Evolutionary conservation across 352 stramenopile genomes (phyloP).

Genomic region (Phytophthora crassamura): DNA sequence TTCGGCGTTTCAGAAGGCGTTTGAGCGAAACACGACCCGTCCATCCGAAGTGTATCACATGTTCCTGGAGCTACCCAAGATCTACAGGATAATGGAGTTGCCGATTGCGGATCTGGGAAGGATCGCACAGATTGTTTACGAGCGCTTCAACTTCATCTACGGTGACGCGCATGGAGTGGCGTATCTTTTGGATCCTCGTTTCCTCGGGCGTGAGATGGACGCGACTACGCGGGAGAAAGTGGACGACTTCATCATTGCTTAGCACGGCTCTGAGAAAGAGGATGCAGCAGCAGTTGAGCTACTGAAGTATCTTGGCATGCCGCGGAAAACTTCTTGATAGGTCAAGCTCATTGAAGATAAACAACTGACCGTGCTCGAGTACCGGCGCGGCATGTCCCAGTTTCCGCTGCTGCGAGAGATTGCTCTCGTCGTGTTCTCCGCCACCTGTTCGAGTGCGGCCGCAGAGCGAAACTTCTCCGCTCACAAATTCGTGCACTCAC

Average conservation of each 20-base stretch:
- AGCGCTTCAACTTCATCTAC: no score
- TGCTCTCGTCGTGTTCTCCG: neutral
- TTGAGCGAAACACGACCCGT: conserved; percentile 1
- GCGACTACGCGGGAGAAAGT: neutral
- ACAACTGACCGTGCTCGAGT: neutral
- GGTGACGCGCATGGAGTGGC: no score
- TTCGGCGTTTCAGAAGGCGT: conserved; percentile 7
- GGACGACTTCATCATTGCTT: neutral
- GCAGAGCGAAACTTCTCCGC: conserved; percentile 5
- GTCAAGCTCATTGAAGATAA: conserved; percentile 1
- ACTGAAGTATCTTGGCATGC: neutral
- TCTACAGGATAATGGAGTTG: neutral
- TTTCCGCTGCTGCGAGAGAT: neutral
- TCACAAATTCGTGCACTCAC: neutral
- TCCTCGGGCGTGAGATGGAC: no score
- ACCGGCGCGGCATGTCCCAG: neutral
- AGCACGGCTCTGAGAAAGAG: neutral
- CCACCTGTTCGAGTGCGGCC: neutral
- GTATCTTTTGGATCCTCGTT: no score
- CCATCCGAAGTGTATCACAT: conserved; percentile 18
- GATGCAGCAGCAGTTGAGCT: neutral
- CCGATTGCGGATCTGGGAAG: no score
- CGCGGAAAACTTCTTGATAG: neutral
- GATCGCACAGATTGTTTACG: no score
- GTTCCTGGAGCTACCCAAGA: conserved; percentile 9